Conservation (phyloP, 2,329 filamentous ascomycete species). For the Botrytis pseudocinerea region DNA sequence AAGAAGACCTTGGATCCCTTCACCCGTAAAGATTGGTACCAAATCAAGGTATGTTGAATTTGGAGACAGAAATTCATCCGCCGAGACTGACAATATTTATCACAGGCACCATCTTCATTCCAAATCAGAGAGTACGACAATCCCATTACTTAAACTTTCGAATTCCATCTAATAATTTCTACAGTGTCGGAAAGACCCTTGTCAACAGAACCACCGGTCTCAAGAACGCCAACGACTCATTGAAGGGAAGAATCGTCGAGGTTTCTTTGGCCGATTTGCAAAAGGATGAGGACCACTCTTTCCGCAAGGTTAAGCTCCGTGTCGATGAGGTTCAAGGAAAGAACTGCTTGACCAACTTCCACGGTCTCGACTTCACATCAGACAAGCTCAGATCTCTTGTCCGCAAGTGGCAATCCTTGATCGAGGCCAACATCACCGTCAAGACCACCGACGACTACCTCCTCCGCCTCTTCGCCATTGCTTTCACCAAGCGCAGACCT, state of each 20-base stretch:
- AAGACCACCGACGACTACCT: slow-evolving; percentile 99
- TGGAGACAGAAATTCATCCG: slow-evolving; percentile 9
- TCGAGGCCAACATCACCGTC: slow-evolving; percentile 99
- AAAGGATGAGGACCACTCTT: slow-evolving; percentile 99
- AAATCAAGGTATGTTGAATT: slow-evolving; percentile 72
- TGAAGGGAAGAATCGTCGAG: slow-evolving; percentile 99
- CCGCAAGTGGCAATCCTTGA: slow-evolving; percentile 99
- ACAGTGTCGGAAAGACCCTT: slow-evolving; percentile 97
- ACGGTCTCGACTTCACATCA: slow-evolving; percentile 99
- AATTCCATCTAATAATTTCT: slow-evolving; percentile 43
- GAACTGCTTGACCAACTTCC: slow-evolving; percentile 99
- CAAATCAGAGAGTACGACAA: slow-evolving; percentile 81
- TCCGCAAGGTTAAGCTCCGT: slow-evolving; percentile 99
- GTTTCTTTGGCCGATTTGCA: slow-evolving; percentile 98
- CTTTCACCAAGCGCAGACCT: slow-evolving; percentile 97
- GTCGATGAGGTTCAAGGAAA: slow-evolving; percentile 99
- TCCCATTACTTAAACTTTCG: slow-evolving; percentile 24
- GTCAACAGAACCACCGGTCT: slow-evolving; percentile 99
- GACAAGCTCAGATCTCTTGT: slow-evolving; percentile 99
- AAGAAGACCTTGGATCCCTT: slow-evolving; percentile 99
- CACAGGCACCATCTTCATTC: slow-evolving; percentile 89
- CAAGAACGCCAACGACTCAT: slow-evolving; percentile 99
- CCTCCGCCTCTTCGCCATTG: slow-evolving; percentile 97
- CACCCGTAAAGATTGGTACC: slow-evolving; percentile 99
- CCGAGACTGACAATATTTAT: slow-evolving; percentile 35